Evolutionary conservation across 225 moss, liverwort and hornwort species (phyloP).

Genomic region (Asterella californica): DNA sequence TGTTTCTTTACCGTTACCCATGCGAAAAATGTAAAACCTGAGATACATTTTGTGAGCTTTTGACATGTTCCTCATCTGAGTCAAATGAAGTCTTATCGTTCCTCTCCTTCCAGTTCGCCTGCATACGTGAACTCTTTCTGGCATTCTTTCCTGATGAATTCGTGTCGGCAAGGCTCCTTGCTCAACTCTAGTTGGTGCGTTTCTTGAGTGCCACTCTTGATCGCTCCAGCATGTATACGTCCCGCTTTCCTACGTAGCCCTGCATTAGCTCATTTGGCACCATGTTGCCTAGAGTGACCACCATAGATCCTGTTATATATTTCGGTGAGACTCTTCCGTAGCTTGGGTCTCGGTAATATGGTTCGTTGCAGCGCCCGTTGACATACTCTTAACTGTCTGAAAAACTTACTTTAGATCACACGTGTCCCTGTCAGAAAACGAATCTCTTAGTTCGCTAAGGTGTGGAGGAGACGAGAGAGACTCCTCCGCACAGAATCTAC

Average conservation of each 20-base stretch:
- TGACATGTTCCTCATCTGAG: background rate
- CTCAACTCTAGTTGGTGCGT: background rate
- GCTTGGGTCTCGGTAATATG: background rate
- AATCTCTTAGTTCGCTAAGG: background rate
- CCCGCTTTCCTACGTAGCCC: background rate
- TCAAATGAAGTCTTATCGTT: background rate
- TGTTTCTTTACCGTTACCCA: too few relatives aligned
- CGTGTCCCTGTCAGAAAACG: background rate
- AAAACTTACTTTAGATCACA: background rate
- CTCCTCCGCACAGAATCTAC: background rate
- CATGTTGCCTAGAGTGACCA: background rate
- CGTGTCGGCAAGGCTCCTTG: background rate
- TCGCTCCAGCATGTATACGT: constrained; percentile 10
- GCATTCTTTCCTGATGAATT: background rate
- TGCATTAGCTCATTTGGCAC: background rate
- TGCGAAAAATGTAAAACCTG: background rate
- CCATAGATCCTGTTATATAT: background rate
- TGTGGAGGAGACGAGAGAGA: background rate
- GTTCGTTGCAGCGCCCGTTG: background rate
- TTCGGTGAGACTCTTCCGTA: background rate
- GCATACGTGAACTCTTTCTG: background rate
- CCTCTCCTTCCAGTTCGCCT: background rate
- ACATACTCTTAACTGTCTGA: background rate
- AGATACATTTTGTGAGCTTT: too few relatives aligned
- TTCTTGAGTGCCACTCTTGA: background rate